These are phyloP conservation scores for Zygoascus sp. DNA, from an alignment of 1,139 yeast genomes.

Conservation along the genomic window DNA sequence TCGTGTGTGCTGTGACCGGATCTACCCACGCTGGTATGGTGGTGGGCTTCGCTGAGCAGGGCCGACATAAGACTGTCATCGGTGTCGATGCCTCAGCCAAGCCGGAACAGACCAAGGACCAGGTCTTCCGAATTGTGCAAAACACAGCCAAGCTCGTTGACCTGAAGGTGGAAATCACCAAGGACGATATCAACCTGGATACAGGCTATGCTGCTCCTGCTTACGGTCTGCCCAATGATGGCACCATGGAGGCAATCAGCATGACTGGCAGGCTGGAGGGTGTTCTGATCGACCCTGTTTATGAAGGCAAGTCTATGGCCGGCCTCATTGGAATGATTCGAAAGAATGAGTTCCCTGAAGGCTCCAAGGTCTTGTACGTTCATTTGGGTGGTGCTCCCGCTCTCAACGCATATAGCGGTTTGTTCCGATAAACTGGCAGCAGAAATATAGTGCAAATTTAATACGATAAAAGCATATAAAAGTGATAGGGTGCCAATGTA, in stretches of 20 bases:
- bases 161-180: constrained; percentile 3
- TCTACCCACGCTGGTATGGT: constrained; percentile 13
- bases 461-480: too few species aligned
- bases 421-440: constrained; percentile 5
- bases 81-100: constrained; percentile 13
- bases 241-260: constrained; percentile 11
- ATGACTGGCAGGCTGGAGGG: constrained; percentile 8
- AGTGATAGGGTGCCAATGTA: too few species aligned
- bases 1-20: constrained; percentile 13
- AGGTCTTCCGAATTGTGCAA: constrained; percentile 12
- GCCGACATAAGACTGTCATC: constrained; percentile 9
- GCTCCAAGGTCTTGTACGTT: constrained; percentile 10
- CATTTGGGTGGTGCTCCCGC: constrained; percentile 12
- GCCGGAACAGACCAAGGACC: constrained; percentile 13
- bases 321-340: constrained; percentile 10
- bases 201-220: constrained; percentile 9
- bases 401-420: constrained; percentile 6
- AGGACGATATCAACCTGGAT: constrained; percentile 10
- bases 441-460: too few species aligned
- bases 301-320: constrained; percentile 12
- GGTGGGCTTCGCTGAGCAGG: constrained; percentile 10
- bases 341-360: constrained; percentile 10
- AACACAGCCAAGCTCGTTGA: constrained; percentile 13
- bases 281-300: constrained; percentile 10
- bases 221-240: constrained; percentile 11